phyloP scores from a whole-genome alignment of 257 asterid species.

The Nemophila menziesii region DNA sequence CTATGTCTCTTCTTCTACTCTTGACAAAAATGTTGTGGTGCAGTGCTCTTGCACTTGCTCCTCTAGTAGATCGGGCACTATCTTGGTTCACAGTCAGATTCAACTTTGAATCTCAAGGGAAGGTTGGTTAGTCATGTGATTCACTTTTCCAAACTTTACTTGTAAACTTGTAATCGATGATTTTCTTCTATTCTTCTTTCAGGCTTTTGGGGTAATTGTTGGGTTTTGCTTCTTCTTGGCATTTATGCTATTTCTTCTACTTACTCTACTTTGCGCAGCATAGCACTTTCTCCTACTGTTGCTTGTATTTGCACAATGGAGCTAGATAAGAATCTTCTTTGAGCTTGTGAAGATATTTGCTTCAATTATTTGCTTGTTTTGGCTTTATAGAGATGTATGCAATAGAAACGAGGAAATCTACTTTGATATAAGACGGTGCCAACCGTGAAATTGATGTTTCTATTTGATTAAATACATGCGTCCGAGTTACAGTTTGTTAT shows the following conservation, averaged over 20 bases:
- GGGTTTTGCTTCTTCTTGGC: constrained; percentile 77
- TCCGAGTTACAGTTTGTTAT: no score
- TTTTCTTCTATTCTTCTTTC: constrained; percentile 5
- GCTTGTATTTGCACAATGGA: no score
- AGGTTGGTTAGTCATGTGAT: constrained; percentile 30
- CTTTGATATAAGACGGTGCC: no score
- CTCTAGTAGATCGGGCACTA: constrained; percentile 62
- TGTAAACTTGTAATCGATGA: not conserved
- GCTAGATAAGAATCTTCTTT: no score
- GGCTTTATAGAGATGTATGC: no score
- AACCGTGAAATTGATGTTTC: no score
- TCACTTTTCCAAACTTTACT: not conserved
- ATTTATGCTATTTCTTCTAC: constrained; percentile 44
- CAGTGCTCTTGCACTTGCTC: constrained; percentile 96
- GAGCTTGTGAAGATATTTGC: no score
- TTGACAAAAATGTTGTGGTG: not conserved
- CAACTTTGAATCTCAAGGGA: constrained; percentile 60
- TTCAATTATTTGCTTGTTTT: no score
- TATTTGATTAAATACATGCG: no score
- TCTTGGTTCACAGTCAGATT: constrained; percentile 75
- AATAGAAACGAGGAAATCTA: no score
- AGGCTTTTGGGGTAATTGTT: constrained; percentile 54
- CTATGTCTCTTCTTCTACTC: no score
- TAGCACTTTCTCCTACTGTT: no score
- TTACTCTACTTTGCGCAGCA: constrained; percentile 69